Base-by-base conservation (phyloP, 257 asterid genomes). In the Sherardia arvensis region DNA sequence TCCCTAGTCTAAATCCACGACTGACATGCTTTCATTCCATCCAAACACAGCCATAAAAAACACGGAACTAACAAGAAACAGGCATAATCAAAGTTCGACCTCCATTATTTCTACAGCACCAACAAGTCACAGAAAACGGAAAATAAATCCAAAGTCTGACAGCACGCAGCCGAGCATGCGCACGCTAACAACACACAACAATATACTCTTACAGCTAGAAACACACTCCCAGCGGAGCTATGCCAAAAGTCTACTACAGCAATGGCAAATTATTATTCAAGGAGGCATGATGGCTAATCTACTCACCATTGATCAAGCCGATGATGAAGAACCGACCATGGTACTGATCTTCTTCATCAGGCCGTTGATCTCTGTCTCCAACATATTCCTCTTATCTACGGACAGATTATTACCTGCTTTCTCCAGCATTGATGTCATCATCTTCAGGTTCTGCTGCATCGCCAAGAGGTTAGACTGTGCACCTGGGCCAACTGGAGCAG, bases 381-480 rank as follows among this genome's bases (percentile, higher is more conserved):
- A 66, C 80, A 75, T 77, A 54, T 79, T 74, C 59, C 83, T 91
- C 78, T 58, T 69, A 74, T 84, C 92, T 0, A 83, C 74, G 3
- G 88, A 67, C 47, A 91, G 66, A 64, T 32, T 81, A 43, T 74
- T 66, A 22, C 96, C 98, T 12, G 83, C 84, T 61, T 81, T 88
- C 77, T 86, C 91, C 79, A 91, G 70, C 69, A 81, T 68, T 58
- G 74, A 21, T 53, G 78, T 86, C 98, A 91, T 91, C 83, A 64
- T 81, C 76, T 88, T 96, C 70, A 86, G 90, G 21, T 85, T 85
- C 87, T 75, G 66, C 73, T 71, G 88, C 27, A 88, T 88, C 29
- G 59, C 53, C 1, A 78, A 58, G 15, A 91, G 71, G 60, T 83
- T 83, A 14, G 81, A 86, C 26, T 47, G 49, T 58, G 74, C 83